Conservation (phyloP, 805 yeast species). For the Yamadazyma sp. region DNA sequence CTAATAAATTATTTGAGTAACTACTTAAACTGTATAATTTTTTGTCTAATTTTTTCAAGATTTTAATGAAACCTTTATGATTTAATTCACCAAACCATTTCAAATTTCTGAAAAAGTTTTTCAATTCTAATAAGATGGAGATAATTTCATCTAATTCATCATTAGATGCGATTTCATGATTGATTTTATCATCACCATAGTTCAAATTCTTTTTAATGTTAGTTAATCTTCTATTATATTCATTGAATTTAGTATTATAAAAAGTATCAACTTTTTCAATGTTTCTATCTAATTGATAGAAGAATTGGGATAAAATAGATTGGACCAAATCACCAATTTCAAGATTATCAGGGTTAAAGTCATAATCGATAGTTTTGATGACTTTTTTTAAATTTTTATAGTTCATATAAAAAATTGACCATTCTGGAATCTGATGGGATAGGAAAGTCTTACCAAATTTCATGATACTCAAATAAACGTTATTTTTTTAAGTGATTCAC, state of each 20-base stretch:
- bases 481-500: too few relatives aligned
- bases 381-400: conserved; percentile 80
- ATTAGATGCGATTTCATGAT: conserved; percentile 32
- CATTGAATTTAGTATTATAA: conserved; percentile 68
- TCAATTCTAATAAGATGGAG: conserved; percentile 65
- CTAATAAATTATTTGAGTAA: conserved; percentile 13
- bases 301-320: conserved; percentile 59
- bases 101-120: conserved; percentile 73
- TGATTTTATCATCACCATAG: conserved; percentile 20
- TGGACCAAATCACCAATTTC: conserved; percentile 35
- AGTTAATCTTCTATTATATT: conserved; percentile 68
- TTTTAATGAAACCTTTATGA: conserved; percentile 84
- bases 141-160: conserved; percentile 42
- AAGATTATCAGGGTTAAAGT: conserved; percentile 29
- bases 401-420: conserved; percentile 80
- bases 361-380: conserved; percentile 59
- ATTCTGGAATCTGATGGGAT: conserved; percentile 90
- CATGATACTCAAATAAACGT: too few relatives aligned
- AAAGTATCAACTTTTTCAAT: conserved; percentile 79
- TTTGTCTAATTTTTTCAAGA: conserved; percentile 87
- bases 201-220: conserved; percentile 39
- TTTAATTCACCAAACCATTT: conserved; percentile 95
- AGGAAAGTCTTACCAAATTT: conserved; percentile 78
- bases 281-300: conserved; percentile 74
- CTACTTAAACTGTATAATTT: conserved; percentile 39